Evolutionary conservation across 140 eudicot species (phyloP).

Genomic region (Anethum foeniculum): DNA sequence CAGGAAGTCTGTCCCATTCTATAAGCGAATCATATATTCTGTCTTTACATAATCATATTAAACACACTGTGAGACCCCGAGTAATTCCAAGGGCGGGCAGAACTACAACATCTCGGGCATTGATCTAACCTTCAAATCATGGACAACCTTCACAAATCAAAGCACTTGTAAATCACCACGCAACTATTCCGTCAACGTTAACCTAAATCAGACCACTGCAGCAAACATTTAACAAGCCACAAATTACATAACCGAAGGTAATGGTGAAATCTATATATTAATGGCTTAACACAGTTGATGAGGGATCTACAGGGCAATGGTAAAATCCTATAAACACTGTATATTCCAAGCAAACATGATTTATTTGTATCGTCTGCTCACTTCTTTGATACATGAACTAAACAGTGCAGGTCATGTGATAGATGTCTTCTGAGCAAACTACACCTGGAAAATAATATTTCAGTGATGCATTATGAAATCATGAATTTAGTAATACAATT

Average conservation of each 20-base stretch:
- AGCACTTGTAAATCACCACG: constrained; percentile 2
- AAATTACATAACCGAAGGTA: neutral
- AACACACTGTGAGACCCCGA: neutral
- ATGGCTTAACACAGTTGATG: neutral
- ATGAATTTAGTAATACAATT: neutral
- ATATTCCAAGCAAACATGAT: neutral
- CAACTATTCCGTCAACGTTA: neutral
- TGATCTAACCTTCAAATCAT: neutral
- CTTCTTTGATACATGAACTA: neutral
- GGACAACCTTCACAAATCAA: neutral
- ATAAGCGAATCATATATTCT: neutral
- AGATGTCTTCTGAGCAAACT: neutral
- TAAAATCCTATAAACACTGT: neutral
- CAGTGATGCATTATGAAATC: neutral
- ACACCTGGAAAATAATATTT: neutral
- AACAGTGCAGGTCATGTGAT: neutral
- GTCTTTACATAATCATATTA: constrained; percentile 1
- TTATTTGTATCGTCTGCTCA: neutral
- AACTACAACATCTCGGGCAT: neutral
- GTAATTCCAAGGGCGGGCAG: neutral
- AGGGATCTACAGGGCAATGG: neutral
- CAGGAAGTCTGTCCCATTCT: constrained; percentile 1
- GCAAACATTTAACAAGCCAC: neutral
- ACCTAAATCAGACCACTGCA: constrained; percentile 3
- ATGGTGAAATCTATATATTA: neutral